phyloP scores from a whole-genome alignment of 371 early-diverging fungal genomes.

The Mortierella sp. region DNA sequence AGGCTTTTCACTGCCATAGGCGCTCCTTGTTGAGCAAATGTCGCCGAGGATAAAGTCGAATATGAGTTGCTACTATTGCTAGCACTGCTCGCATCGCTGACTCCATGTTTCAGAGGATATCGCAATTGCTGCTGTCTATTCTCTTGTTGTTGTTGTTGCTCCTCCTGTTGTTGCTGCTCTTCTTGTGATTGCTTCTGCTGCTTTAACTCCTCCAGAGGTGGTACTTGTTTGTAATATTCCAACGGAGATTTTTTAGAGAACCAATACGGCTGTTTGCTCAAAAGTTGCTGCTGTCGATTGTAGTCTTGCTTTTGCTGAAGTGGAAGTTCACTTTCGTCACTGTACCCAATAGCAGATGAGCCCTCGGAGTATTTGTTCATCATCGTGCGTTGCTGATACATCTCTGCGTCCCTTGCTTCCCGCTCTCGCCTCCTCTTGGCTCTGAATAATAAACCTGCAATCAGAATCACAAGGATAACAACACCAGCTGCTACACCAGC shows the following conservation, averaged over 20 bases:
- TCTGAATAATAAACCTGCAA: conserved; percentile 25
- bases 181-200: conserved; percentile 8
- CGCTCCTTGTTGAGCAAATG: conserved; percentile 12
- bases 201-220: conserved; percentile 27
- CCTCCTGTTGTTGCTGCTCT: conserved; percentile 9
- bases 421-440: conserved; percentile 20
- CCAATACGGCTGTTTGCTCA: conserved; percentile 28
- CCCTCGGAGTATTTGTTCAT: conserved; percentile 32
- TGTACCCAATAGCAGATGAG: conserved; percentile 10
- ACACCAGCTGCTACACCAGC: conserved; percentile 30
- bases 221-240: conserved; percentile 35
- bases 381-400: conserved; percentile 27
- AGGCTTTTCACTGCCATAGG: conserved; percentile 16
- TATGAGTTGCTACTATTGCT: background rate
- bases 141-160: conserved; percentile 8
- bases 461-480: conserved; percentile 12
- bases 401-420: conserved; percentile 25
- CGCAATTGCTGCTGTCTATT: conserved; percentile 2
- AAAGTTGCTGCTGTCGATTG: background rate
- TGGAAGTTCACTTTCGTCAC: conserved; percentile 11
- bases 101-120: conserved; percentile 15
- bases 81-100: conserved; percentile 9
- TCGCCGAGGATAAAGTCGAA: conserved; percentile 2
- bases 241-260: conserved; percentile 41
- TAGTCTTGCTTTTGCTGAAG: conserved; percentile 12